Percentiles rank a stretch among this genome's conserved stretches.
phyloP scores from a whole-genome alignment of 2,329 filamentous ascomycete genomes.

The Venturia effusa region DNA sequence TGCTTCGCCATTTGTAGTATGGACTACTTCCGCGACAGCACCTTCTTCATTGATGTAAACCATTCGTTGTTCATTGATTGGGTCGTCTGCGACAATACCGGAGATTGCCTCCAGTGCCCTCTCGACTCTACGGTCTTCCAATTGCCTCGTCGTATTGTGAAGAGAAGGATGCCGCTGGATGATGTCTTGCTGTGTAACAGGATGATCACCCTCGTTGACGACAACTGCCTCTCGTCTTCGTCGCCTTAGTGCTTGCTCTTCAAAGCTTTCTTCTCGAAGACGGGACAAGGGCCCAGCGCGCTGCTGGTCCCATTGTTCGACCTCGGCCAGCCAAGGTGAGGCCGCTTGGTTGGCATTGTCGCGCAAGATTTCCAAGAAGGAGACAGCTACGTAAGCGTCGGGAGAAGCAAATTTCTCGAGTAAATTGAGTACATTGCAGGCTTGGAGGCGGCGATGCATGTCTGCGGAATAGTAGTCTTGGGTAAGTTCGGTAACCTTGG shows the following conservation, averaged over 20 bases:
- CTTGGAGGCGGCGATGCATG: slow-evolving; percentile 16
- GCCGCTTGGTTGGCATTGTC: background rate
- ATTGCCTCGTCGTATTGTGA: background rate
- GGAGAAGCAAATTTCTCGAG: slow-evolving; percentile 13
- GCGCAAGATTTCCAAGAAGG: slow-evolving; percentile 2
- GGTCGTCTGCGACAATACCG: background rate
- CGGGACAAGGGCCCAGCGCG: slow-evolving; percentile 12
- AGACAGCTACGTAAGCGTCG: background rate
- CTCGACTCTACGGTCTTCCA: slow-evolving; percentile 4
- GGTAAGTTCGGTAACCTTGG: slow-evolving; percentile 15
- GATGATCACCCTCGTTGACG: slow-evolving; percentile 71
- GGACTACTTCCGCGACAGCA: background rate
- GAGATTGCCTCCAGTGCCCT: background rate
- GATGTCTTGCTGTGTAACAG: slow-evolving; percentile 65
- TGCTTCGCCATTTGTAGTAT: background rate
- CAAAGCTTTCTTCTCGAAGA: slow-evolving; percentile 41
- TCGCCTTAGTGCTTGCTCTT: slow-evolving; percentile 63
- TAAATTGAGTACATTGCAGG: slow-evolving; percentile 20
- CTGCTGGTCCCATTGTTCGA: background rate
- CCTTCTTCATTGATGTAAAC: background rate
- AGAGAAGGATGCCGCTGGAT: slow-evolving; percentile 42
- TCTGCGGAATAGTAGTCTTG: slow-evolving; percentile 13
- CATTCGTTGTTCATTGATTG: background rate
- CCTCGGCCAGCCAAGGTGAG: background rate
- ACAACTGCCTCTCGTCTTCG: slow-evolving; percentile 83